phyloP scores from a whole-genome alignment of 257 asterid species.

The Solanum tacnaense region DNA sequence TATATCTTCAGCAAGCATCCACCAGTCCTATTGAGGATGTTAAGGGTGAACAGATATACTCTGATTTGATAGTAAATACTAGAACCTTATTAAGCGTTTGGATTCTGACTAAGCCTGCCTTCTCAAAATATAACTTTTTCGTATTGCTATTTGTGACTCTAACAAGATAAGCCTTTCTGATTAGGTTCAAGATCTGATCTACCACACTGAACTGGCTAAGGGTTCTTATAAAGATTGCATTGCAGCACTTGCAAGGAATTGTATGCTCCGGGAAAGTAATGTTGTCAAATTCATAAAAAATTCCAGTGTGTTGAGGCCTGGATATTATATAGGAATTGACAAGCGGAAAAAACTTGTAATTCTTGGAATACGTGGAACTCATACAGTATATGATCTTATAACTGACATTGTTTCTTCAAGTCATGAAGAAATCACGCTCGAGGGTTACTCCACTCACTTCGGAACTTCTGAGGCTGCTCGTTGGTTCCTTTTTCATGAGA shows the following conservation, averaged over 20 bases:
- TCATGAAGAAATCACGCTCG: constrained; percentile 66
- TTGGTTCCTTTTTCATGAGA: constrained; percentile 75
- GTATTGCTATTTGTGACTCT: not conserved
- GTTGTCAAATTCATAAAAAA: constrained; percentile 59
- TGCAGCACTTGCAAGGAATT: constrained; percentile 55
- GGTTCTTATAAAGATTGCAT: constrained; percentile 74
- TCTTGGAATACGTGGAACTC: constrained; percentile 96
- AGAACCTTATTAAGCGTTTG: not conserved
- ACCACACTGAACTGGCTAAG: constrained; percentile 77
- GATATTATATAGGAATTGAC: constrained; percentile 79
- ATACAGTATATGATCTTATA: constrained; percentile 68
- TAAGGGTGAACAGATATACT: constrained; percentile 61
- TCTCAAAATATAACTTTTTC: not conserved
- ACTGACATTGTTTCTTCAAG: constrained; percentile 77
- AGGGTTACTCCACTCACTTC: constrained; percentile 81
- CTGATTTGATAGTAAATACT: constrained; percentile 49
- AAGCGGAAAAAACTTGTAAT: constrained; percentile 62
- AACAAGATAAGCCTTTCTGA: constrained; percentile 3
- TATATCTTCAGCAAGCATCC: constrained; percentile 86
- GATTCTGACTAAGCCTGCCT: not conserved
- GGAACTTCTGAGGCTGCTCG: constrained; percentile 97
- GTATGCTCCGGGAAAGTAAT: constrained; percentile 79
- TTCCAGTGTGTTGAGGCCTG: constrained; percentile 83
- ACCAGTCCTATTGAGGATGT: constrained; percentile 46
- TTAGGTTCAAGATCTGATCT: constrained; percentile 81